A percentile compares a stretch with the other conserved stretches of the same genome.
Evolutionary conservation across 345 rosid genomes (phyloP).

Genomic region (Aquilaria sinensis): DNA sequence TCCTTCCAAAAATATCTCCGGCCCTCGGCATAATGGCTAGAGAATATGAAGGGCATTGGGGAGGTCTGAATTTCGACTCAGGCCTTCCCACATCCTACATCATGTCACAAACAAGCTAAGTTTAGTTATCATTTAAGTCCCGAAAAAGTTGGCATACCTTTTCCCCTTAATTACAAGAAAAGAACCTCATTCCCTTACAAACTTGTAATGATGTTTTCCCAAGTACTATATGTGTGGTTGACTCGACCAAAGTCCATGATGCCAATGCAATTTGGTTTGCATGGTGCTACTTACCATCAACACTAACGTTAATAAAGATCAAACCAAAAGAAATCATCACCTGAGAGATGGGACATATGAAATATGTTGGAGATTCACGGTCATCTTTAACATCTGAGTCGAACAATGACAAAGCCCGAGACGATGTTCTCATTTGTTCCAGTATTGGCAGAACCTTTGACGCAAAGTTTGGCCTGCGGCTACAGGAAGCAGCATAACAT

Average conservation of each 20-base stretch:
- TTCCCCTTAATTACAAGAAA: no score
- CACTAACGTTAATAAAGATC: neutral
- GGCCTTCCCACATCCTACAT: no score
- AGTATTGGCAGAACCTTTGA: slow-evolving; percentile 22
- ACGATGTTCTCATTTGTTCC: slow-evolving; percentile 9
- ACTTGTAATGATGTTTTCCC: no score
- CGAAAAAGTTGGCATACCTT: no score
- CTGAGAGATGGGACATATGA: slow-evolving; percentile 23
- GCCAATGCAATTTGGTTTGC: neutral
- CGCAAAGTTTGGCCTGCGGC: slow-evolving; percentile 22
- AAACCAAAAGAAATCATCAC: slow-evolving; percentile 1
- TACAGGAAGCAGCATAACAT: slow-evolving; percentile 18
- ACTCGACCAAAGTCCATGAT: neutral
- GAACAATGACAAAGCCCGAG: slow-evolving; percentile 1
- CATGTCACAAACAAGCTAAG: no score
- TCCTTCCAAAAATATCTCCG: neutral
- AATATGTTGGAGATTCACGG: slow-evolving; percentile 16
- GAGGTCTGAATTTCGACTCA: neutral
- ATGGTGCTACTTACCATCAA: no score
- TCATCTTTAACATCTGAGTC: slow-evolving; percentile 1
- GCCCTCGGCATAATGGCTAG: no score
- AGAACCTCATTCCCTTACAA: no score
- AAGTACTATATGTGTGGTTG: neutral
- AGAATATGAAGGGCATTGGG: no score
- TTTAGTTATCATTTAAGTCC: no score